Base-by-base conservation (phyloP, 139 green algal species). In the Picochlorum sp. region DNA sequence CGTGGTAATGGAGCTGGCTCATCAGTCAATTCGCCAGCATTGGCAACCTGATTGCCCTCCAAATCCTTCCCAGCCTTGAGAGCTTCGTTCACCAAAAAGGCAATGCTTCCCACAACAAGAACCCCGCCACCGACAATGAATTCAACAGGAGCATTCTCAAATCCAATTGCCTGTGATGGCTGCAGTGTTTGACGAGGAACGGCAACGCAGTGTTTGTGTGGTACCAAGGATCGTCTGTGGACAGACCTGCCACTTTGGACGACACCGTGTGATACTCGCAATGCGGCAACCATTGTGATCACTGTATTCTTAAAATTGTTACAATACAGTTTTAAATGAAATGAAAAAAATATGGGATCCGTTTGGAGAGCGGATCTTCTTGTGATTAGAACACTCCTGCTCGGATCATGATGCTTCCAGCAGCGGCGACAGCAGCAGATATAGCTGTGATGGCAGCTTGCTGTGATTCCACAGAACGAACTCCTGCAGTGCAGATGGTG, bases 341-440 rank as follows among this genome's bases (percentile, higher is more conserved):
- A 24, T 24, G 23, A 0, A 58, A 58, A 58, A 10, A 58, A 58
- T 58, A 24, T 13, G 23, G 50, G 8, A 24, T 26, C 4, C 8
- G 9, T 24, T 13, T 3, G 50, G 5, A 24, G 23, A 11, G 23
- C 10, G 16, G 4, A 16, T 58, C 10, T 58, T 23, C 23, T 59
- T 18, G 15, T 18, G 15, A 57, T 82, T 68, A 93, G 44, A 89
- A 94, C 45, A 87, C 58, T 44, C 88, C 88, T 2, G 71, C 76
- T 26, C 83, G 82, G 7, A 95, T 92, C 21, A 92, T 73, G 38
- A 90, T 46, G 2, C 72, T 77, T 47, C 88, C 88, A 49, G 87
- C 87, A 9, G 84, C 88, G 5, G 84, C 88, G 69, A 94, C 77
- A 4, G 85, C 87, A 21, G 88, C 88, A 6, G 77, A 86, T 34